phyloP scores from a whole-genome alignment of 108 stramenopile species.

The Pseudonitzschia pungens region DNA sequence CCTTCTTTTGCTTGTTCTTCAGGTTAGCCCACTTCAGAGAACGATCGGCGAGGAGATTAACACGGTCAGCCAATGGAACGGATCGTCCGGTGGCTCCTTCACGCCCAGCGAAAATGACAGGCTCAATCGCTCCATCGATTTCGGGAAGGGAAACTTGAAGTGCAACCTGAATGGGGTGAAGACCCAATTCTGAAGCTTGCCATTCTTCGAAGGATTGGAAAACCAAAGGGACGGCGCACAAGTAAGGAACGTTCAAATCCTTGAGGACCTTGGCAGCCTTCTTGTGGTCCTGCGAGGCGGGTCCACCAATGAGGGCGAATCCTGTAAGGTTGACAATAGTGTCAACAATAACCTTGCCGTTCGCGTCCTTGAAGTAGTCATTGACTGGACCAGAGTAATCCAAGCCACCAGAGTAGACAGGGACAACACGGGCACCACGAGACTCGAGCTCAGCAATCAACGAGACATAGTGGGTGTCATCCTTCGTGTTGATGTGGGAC shows the following conservation, averaged over 20 bases:
- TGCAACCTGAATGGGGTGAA: constrained; percentile 96
- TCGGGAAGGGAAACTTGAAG: constrained; percentile 96
- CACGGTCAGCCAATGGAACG: constrained; percentile 94
- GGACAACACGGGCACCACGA: constrained; percentile 89
- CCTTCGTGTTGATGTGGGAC: constrained; percentile 98
- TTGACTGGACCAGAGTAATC: constrained; percentile 96
- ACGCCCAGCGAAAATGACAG: constrained; percentile 95
- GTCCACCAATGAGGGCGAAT: constrained; percentile 95
- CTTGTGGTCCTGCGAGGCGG: constrained; percentile 94
- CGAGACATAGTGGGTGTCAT: constrained; percentile 96
- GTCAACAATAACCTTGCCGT: constrained; percentile 85
- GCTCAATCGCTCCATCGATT: constrained; percentile 97
- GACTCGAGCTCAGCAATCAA: constrained; percentile 94
- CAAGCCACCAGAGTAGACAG: constrained; percentile 93
- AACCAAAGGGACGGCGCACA: constrained; percentile 96
- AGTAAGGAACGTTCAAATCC: constrained; percentile 89
- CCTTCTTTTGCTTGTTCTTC: constrained; percentile 77
- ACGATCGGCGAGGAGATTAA: constrained; percentile 92
- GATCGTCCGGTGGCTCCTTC: constrained; percentile 94
- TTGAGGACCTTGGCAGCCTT: constrained; percentile 92
- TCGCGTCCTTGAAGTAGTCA: constrained; percentile 83
- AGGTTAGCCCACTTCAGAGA: constrained; percentile 90
- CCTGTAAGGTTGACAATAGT: constrained; percentile 96
- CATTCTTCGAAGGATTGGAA: constrained; percentile 99
- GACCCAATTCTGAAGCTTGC: constrained; percentile 94